Conservation (phyloP, 306 rosid genomes). For the Chamaecrista fasciculata region DNA sequence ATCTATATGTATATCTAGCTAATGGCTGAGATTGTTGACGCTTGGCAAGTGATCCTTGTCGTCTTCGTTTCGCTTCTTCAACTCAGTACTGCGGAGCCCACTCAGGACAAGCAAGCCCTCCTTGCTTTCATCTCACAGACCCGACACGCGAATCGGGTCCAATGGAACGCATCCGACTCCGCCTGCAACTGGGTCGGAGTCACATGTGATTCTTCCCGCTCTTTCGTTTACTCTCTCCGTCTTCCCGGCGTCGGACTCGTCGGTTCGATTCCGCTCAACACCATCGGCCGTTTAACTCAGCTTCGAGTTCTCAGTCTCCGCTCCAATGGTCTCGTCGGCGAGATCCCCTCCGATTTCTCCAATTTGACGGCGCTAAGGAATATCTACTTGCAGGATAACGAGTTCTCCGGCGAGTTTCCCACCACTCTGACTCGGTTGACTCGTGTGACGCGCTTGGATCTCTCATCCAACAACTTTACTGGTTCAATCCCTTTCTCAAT, state of each 20-base stretch:
- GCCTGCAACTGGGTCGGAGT: conserved; percentile 91
- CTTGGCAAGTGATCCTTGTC: background rate
- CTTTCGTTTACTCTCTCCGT: conserved; percentile 60
- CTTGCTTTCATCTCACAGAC: conserved; percentile 58
- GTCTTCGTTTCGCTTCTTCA: conserved; percentile 24
- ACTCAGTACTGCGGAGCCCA: conserved; percentile 60
- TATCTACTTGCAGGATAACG: conserved; percentile 65
- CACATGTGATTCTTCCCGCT: conserved; percentile 42
- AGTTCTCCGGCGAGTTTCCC: conserved; percentile 64
- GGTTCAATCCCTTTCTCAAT: conserved; percentile 72
- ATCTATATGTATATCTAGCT: too few species aligned
- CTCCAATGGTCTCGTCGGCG: conserved; percentile 63
- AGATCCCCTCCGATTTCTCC: conserved; percentile 77
- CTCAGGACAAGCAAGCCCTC: conserved; percentile 86
- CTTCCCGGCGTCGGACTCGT: conserved; percentile 82
- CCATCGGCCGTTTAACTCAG: conserved; percentile 54
- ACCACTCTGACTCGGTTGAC: conserved; percentile 41
- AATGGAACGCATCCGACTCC: conserved; percentile 75
- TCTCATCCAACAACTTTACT: conserved; percentile 68
- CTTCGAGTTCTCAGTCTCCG: conserved; percentile 90
- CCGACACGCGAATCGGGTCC: conserved; percentile 67
- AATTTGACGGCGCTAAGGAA: conserved; percentile 62
- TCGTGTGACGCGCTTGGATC: conserved; percentile 71
- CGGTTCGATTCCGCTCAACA: conserved; percentile 64
- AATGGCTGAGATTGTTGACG: conserved; percentile 41